Evolutionary conservation across 805 yeast species (phyloP).

Genomic region (Ogataea ganodermae): DNA sequence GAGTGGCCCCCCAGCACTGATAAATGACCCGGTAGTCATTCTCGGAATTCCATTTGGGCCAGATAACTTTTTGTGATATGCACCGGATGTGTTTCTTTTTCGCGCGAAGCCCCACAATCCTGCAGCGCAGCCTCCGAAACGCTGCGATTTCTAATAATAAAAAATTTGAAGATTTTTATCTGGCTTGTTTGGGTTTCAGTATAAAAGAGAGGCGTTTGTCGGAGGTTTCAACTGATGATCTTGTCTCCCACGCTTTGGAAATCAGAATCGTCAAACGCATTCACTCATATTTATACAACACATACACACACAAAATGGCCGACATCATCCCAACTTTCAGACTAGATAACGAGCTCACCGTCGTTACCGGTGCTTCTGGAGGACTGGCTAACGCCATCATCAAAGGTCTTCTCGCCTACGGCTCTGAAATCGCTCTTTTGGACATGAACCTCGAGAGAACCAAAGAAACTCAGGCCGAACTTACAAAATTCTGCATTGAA

Average conservation of each 20-base stretch:
- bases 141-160: conserved; percentile 6
- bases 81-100: conserved; percentile 6
- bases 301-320: conserved; percentile 19
- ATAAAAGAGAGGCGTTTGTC: conserved; percentile 5
- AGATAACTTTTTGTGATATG: conserved; percentile 4
- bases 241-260: no score
- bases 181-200: neutral
- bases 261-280: conserved; percentile 26
- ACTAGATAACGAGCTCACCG: conserved; percentile 69
- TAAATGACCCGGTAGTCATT: conserved; percentile 2
- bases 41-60: conserved; percentile 5
- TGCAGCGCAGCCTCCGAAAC: conserved; percentile 1
- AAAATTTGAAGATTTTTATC: neutral
- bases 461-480: conserved; percentile 53
- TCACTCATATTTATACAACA: neutral
- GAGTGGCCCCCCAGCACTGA: neutral
- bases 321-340: conserved; percentile 60
- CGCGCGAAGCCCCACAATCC: conserved; percentile 4
- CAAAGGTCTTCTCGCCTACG: conserved; percentile 71
- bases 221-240: no score
- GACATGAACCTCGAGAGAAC: conserved; percentile 67
- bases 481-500: conserved; percentile 31
- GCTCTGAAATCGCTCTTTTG: conserved; percentile 72
- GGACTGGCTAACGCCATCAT: conserved; percentile 68
- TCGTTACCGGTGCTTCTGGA: conserved; percentile 82